phyloP scores from a whole-genome alignment of 352 stramenopile genomes.

The Pythium dissotocum region DNA sequence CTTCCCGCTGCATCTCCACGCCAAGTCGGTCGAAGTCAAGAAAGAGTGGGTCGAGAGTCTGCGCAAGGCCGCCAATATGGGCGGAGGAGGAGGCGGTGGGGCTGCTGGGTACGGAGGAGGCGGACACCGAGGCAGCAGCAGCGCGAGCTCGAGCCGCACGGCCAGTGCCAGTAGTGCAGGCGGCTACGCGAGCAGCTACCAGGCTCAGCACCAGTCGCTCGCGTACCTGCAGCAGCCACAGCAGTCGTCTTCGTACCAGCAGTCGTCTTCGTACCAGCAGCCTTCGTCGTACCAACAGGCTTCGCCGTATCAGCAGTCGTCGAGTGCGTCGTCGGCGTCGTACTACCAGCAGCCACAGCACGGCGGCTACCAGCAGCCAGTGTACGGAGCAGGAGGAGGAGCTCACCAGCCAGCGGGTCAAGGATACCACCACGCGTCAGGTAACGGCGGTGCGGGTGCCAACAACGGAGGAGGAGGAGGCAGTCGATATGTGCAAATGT shows the following conservation, averaged over 20 bases:
- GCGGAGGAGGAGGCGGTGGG: too few relatives aligned
- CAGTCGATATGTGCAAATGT: conserved; percentile 9
- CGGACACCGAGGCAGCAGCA: not conserved
- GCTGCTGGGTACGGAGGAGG: conserved; percentile 3
- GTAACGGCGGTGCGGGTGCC: not conserved
- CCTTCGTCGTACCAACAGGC: conserved; percentile 12
- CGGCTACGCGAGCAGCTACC: conserved; percentile 4
- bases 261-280: conserved; percentile 16
- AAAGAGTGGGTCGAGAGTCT: conserved; percentile 81
- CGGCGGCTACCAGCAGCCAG: not conserved
- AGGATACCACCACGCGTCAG: conserved; percentile 4
- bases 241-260: conserved; percentile 3
- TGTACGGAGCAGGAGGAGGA: not conserved
- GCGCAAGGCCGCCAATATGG: conserved; percentile 43
- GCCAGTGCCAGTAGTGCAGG: conserved; percentile 6
- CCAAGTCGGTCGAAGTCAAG: conserved; percentile 77
- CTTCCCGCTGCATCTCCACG: conserved; percentile 79
- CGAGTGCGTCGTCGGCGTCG: not conserved
- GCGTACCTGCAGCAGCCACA: conserved; percentile 12
- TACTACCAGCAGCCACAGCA: conserved; percentile 6
- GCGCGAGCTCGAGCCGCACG: not conserved
- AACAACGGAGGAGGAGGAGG: not conserved
- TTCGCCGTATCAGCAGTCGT: conserved; percentile 10
- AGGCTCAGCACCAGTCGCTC: conserved; percentile 14
- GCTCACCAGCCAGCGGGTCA: not conserved